These are phyloP conservation scores for Pedinophyceae sp. DNA, from an alignment of 139 green algal species.

Conservation along the genomic window DNA sequence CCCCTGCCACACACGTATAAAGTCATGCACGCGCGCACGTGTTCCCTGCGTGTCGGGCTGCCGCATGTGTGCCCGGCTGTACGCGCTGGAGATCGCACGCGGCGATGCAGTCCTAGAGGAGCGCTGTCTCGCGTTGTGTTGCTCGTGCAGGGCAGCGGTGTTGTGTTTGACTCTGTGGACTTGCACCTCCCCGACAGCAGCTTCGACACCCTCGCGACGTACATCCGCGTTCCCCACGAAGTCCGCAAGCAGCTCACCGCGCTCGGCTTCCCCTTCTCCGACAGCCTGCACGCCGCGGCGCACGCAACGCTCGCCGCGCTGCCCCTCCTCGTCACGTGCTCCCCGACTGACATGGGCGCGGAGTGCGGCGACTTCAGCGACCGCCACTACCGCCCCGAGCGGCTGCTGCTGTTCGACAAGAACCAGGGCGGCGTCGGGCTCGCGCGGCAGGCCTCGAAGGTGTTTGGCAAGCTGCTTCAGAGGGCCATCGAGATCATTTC, in stretches of 20 bases:
- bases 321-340: conserved; percentile 58
- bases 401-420: conserved; percentile 82
- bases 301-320: conserved; percentile 81
- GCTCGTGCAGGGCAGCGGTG: conserved; percentile 16
- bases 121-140: too few relatives aligned
- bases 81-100: background rate
- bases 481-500: conserved; percentile 49
- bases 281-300: conserved; percentile 65
- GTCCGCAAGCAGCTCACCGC: conserved; percentile 17
- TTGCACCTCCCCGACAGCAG: conserved; percentile 71
- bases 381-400: conserved; percentile 61
- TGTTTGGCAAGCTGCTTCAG: background rate
- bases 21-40: background rate
- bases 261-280: conserved; percentile 36
- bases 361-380: conserved; percentile 35
- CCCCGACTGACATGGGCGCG: conserved; percentile 36
- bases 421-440: conserved; percentile 72
- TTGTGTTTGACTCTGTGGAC: conserved; percentile 75
- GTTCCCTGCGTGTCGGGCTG: background rate
- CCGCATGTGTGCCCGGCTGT: conserved; percentile 9
- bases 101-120: too few relatives aligned
- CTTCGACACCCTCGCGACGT: conserved; percentile 65
- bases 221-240: conserved; percentile 52
- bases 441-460: conserved; percentile 27
- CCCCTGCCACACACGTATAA: conserved; percentile 13